A percentile compares a stretch with the other conserved stretches of the same genome.
phyloP scores from a whole-genome alignment of 306 rosid genomes.

The Glycine latifolia region DNA sequence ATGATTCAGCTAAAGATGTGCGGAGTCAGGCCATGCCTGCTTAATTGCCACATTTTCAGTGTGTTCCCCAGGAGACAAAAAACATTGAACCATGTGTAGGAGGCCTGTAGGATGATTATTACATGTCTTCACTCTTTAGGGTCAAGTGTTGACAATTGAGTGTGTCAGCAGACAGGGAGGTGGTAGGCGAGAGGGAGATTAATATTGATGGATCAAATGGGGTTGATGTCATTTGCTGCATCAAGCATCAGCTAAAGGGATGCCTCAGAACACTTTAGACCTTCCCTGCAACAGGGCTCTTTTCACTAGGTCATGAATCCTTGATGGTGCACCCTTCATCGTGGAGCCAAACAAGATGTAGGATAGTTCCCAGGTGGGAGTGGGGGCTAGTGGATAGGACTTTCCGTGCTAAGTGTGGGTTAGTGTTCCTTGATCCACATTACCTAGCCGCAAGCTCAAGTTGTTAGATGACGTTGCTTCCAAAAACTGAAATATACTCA shows the following conservation, averaged over 20 bases:
- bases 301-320: background rate
- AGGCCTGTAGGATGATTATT: constrained; percentile 2
- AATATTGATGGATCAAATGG: constrained; percentile 4
- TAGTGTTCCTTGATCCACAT: background rate
- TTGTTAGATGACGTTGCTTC: background rate
- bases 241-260: constrained; percentile 15
- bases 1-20: background rate
- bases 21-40: background rate
- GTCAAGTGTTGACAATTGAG: constrained; percentile 1
- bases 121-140: constrained; percentile 7
- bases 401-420: background rate
- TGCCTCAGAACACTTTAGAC: constrained; percentile 1
- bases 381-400: background rate
- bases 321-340: constrained; percentile 9
- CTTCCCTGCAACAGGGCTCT: constrained; percentile 14
- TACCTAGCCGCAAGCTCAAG: background rate
- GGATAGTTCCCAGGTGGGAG: background rate
- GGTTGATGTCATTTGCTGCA: constrained; percentile 2
- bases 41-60: background rate
- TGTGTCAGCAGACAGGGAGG: background rate
- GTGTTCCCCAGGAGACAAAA: background rate
- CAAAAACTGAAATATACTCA: background rate
- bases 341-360: constrained; percentile 7
- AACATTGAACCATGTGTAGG: constrained; percentile 17
- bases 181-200: constrained; percentile 31